Conservation (phyloP, 164 flowering plant species). For the Buxus sempervirens region DNA sequence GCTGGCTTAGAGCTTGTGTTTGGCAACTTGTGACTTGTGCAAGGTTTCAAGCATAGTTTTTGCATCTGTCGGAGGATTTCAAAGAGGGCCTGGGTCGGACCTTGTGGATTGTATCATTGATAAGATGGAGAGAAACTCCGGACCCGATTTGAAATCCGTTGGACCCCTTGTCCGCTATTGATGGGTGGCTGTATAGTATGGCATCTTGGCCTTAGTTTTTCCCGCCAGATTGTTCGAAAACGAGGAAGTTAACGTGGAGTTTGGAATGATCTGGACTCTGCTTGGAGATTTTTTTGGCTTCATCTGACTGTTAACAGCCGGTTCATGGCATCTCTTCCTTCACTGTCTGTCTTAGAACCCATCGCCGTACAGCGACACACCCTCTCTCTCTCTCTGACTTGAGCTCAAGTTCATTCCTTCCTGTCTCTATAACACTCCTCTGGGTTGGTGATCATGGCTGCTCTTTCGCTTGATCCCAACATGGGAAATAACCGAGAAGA, state of each 20-base stretch:
- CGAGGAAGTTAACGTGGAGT: background rate
- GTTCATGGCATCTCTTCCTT: conserved; percentile 21
- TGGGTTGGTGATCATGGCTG: background rate
- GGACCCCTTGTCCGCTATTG: too few relatives aligned
- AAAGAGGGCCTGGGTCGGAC: too few relatives aligned
- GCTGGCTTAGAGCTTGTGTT: too few relatives aligned
- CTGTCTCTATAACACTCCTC: background rate
- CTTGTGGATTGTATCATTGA: too few relatives aligned
- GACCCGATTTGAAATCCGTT: too few relatives aligned
- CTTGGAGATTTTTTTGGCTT: conserved; percentile 15
- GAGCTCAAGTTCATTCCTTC: background rate
- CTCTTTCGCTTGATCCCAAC: background rate
- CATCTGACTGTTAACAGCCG: conserved; percentile 27
- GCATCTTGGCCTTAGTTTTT: conserved; percentile 16
- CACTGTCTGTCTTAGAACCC: conserved; percentile 21
- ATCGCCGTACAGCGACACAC: conserved; percentile 22
- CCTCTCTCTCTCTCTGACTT: background rate
- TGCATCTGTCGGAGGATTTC: too few relatives aligned
- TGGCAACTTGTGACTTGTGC: too few relatives aligned
- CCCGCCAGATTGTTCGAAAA: conserved; percentile 23
- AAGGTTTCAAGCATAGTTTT: too few relatives aligned
- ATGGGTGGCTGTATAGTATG: background rate
- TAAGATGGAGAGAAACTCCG: too few relatives aligned
- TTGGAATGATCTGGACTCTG: conserved; percentile 19
- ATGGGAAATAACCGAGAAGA: conserved; percentile 35